phyloP scores from a whole-genome alignment of 495 filamentous ascomycete species.

The Aspergillus cavernicola region DNA sequence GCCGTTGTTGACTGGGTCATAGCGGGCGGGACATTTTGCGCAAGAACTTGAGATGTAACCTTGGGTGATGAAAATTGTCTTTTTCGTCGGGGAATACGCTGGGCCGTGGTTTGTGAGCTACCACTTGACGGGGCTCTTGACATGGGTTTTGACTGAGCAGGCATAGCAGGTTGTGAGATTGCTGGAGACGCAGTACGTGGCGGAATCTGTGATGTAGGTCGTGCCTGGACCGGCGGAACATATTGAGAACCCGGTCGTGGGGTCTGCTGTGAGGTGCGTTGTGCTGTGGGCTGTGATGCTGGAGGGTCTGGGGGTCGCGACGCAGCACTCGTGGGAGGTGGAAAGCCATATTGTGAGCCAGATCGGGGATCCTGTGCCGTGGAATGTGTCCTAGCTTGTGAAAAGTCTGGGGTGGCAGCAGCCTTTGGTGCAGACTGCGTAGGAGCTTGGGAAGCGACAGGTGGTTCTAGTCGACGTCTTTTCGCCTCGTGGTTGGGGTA shows the following conservation, averaged over 20 bases:
- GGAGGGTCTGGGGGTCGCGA: neutral
- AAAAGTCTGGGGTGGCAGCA: neutral
- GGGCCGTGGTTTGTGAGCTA: neutral
- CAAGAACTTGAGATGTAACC: neutral
- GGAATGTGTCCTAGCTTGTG: neutral
- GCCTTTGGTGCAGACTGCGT: neutral
- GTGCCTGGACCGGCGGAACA: neutral
- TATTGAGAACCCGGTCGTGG: neutral
- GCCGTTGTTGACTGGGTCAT: neutral
- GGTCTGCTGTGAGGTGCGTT: neutral
- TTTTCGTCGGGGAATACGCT: neutral
- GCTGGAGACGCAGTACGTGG: neutral
- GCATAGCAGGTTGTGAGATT: neutral
- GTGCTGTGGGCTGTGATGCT: neutral
- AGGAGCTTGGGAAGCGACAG: neutral
- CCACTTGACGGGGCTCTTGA: neutral
- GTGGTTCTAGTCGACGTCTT: slow-evolving; percentile 3
- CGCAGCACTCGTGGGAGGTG: neutral
- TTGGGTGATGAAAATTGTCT: neutral
- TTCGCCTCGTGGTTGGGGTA: slow-evolving; percentile 3
- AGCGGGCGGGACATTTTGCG: neutral
- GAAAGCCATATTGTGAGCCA: neutral
- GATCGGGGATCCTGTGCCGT: neutral
- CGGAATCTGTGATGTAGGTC: neutral
- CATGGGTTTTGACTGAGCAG: neutral